A percentile compares a stretch with the other conserved stretches of the same genome.
Evolutionary conservation across 1,139 yeast genomes (phyloP).

Genomic region (Debaryomyces sp.): DNA sequence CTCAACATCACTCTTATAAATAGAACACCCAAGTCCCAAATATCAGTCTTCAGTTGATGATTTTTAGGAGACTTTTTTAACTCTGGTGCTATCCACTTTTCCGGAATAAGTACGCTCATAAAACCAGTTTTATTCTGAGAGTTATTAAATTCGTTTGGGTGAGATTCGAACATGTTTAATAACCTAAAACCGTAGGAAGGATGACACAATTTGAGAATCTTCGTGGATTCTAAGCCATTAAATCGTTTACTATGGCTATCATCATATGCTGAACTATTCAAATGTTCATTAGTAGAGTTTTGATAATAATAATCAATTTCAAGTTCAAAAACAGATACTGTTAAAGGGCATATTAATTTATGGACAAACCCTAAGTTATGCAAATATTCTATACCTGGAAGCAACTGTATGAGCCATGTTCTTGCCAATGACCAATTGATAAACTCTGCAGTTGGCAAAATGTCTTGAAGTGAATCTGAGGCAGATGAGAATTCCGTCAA

Average conservation of each 20-base stretch:
- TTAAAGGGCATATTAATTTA: conserved; percentile 63
- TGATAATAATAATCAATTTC: conserved; percentile 16
- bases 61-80: conserved; percentile 38
- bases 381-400: conserved; percentile 81
- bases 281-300: conserved; percentile 4
- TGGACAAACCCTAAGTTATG: conserved; percentile 84
- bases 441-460: conserved; percentile 68
- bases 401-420: conserved; percentile 82
- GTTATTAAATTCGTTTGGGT: conserved; percentile 42
- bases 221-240: conserved; percentile 9
- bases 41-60: conserved; percentile 81
- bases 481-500: conserved; percentile 64
- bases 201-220: conserved; percentile 61
- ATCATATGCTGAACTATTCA: conserved; percentile 1
- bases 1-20: conserved; percentile 77
- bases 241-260: background rate
- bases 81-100: conserved; percentile 81
- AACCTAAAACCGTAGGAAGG: conserved; percentile 73
- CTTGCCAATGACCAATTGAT: conserved; percentile 77
- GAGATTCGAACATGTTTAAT: conserved; percentile 55
- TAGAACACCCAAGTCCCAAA: conserved; percentile 88
- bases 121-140: conserved; percentile 10
- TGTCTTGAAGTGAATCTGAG: conserved; percentile 61
- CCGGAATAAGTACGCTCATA: conserved; percentile 25
- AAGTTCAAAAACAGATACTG: conserved; percentile 43